phyloP scores from a whole-genome alignment of 495 filamentous ascomycete genomes.

The Lepraria neglecta region DNA sequence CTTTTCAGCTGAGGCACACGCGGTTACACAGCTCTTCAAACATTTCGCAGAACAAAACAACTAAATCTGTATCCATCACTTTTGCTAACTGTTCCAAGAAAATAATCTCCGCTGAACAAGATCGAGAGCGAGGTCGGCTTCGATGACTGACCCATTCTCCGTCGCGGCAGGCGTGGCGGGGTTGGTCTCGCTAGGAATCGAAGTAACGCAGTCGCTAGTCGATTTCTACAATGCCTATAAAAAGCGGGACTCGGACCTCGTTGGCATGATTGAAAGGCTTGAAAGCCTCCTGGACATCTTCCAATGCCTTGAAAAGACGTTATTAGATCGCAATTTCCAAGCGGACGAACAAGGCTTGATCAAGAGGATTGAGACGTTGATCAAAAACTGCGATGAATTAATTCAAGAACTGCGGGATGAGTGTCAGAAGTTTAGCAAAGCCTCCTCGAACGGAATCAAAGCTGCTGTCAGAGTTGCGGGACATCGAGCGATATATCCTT shows the following conservation, averaged over 20 bases:
- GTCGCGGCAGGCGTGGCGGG: slow-evolving; percentile 30
- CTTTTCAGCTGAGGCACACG: no score
- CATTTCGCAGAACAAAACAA: no score
- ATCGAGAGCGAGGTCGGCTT: not conserved
- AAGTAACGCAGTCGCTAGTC: slow-evolving; percentile 29
- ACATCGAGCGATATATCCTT: slow-evolving; percentile 31
- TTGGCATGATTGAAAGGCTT: slow-evolving; percentile 31
- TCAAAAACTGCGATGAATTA: slow-evolving; percentile 16
- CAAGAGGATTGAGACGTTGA: slow-evolving; percentile 24
- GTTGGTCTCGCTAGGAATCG: slow-evolving; percentile 32
- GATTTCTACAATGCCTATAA: slow-evolving; percentile 32
- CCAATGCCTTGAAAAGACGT: slow-evolving; percentile 22
- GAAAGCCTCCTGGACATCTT: slow-evolving; percentile 25
- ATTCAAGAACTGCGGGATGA: slow-evolving; percentile 26
- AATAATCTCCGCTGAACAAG: not conserved
- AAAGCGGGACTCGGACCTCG: slow-evolving; percentile 25
- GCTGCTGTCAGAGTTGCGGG: slow-evolving; percentile 21
- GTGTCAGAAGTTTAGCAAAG: slow-evolving; percentile 19
- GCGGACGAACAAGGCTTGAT: slow-evolving; percentile 27
- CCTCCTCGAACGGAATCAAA: slow-evolving; percentile 7
- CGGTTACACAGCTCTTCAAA: no score
- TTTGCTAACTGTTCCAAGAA: no score
- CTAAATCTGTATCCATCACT: no score
- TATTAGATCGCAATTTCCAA: slow-evolving; percentile 26
- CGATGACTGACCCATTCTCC: slow-evolving; percentile 33